These are phyloP conservation scores for Neospermospora avenae DNA, from an alignment of 2,329 filamentous ascomycete genomes.

Conservation along the genomic window DNA sequence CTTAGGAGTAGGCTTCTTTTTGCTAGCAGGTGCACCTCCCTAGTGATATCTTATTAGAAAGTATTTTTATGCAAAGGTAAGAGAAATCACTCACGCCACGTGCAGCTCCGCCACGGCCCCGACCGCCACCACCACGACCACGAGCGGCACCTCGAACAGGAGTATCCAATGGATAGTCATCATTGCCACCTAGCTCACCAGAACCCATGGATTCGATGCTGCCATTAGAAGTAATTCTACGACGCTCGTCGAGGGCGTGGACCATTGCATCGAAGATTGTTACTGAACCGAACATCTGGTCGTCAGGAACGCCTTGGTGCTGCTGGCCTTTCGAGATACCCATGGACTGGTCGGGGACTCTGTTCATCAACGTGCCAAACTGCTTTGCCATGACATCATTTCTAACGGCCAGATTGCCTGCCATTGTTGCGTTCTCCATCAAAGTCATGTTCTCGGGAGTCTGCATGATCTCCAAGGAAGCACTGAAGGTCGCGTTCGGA, in stretches of 20 bases:
- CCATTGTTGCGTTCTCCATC: background rate
- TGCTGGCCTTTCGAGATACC: background rate
- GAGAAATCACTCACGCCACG: background rate
- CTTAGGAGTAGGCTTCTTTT: background rate
- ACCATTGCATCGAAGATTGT: background rate
- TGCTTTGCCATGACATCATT: background rate
- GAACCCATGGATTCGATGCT: background rate
- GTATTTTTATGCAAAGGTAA: background rate
- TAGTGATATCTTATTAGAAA: background rate
- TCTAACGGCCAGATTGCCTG: background rate
- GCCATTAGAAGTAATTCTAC: background rate
- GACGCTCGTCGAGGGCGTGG: background rate
- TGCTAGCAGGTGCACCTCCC: background rate
- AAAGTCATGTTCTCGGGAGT: background rate
- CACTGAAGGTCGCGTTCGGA: background rate
- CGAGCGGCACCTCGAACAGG: background rate
- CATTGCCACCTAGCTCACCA: background rate
- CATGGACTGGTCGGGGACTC: background rate
- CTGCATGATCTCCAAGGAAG: background rate
- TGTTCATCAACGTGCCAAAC: background rate
- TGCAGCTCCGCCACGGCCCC: background rate
- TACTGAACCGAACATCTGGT: background rate
- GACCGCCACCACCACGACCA: background rate
- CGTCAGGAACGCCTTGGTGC: background rate
- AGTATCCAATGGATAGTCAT: background rate